phyloP scores from a whole-genome alignment of 169 alveolate genomes.

The Plasmodium gallinaceum region DNA sequence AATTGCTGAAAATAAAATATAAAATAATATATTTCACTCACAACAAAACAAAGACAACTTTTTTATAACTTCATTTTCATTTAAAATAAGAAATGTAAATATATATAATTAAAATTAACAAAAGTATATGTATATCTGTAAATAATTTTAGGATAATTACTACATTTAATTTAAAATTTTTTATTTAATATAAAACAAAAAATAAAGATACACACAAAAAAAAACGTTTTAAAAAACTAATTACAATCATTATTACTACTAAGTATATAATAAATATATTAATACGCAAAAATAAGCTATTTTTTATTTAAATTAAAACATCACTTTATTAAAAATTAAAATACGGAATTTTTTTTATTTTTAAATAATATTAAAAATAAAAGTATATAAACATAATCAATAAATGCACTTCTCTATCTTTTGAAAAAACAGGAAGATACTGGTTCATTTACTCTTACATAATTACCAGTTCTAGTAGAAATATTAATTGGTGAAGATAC shows the following conservation, averaged over 20 bases:
- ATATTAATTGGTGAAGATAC: conserved; percentile 33
- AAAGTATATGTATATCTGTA: not conserved
- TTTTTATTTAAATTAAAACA: not conserved
- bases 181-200: too few relatives aligned
- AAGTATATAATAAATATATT: too few relatives aligned
- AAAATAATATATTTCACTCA: not conserved
- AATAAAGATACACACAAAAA: too few relatives aligned
- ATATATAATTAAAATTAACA: not conserved
- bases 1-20: not conserved
- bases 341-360: not conserved
- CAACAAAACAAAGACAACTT: not conserved
- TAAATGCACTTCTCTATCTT: conserved; percentile 10
- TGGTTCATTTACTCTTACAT: conserved; percentile 30
- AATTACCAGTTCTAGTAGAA: conserved; percentile 35
- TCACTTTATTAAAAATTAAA: too few relatives aligned
- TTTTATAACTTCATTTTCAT: not conserved
- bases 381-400: conserved; percentile 13
- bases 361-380: not conserved
- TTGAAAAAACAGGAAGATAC: conserved; percentile 30
- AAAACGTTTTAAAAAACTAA: too few relatives aligned
- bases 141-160: not conserved
- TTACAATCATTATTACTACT: too few relatives aligned
- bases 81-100: not conserved
- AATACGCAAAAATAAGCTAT: not conserved
- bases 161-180: not conserved